Evolutionary conservation across 805 yeast genomes (phyloP), one percentile per base, ranked within the genome.

Genomic region (Lipomyces sp.): DNA sequence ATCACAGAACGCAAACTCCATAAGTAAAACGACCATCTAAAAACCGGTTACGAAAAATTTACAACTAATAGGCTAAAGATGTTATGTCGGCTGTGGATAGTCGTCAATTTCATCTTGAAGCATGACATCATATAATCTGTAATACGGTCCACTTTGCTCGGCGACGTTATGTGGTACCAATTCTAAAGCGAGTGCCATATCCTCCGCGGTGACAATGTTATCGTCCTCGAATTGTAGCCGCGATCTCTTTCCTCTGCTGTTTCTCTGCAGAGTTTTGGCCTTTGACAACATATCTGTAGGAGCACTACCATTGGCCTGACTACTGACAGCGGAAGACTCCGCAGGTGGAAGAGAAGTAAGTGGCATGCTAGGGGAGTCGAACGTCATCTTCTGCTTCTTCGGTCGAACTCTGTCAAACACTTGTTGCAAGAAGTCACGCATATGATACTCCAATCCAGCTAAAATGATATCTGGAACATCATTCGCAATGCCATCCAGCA

Each of bases 381-480:
- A 36, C 39, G 31, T 29, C 74, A 77, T 40, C 73, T 71, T 57
- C 24, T 39, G 59, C 39, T 75, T 76, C 43, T 89, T 70, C 61
- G 80, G 81, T 53, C 83, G 76, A 5, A 83, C 84, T 2, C 82
- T 77, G 62, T 86, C 95, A 39, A 87, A 77, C 2, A 88, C 80
- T 57, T 80, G 78, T 61, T 87, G 93, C 4, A 91, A 68, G 10
- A 90, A 71, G 52, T 80, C 79, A 61, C 83, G 85, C 57, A 93
- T 68, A 68, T 89, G 91, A 31, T 78, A 74, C 63, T 91, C 97
- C 38, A 93, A 70, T 0, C 96, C 97, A n/a, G 85, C 67, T 21
- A 82, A 71, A 56, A 90, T 65, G 18, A 93, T 71, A 48, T 89
- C 95, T n/a, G 86, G 78, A 4, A 84, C 86, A 19, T 81, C 82